phyloP scores from a whole-genome alignment of 768 basidiomycete genomes.

The Trametes punicea region DNA sequence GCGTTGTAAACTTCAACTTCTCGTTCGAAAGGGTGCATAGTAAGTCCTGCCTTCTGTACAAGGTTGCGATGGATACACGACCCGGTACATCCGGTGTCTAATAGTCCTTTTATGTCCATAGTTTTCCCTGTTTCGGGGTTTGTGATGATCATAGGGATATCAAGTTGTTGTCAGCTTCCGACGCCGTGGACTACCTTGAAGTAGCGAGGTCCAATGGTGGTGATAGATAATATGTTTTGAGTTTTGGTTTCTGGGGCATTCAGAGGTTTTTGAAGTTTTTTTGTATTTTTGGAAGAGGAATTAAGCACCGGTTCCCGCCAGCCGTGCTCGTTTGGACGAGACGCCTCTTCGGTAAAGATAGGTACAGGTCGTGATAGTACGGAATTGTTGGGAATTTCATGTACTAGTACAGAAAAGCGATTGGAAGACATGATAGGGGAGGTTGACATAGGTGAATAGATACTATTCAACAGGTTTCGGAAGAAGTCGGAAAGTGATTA shows the following conservation, averaged over 20 bases:
- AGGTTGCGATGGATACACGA: constrained; percentile 18
- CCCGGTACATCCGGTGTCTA: constrained; percentile 24
- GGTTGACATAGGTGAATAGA: too few species aligned
- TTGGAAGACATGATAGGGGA: too few species aligned
- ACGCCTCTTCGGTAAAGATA: not conserved
- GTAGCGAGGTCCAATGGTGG: not conserved
- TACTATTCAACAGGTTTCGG: too few species aligned
- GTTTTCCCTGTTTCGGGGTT: not conserved
- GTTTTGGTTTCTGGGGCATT: not conserved
- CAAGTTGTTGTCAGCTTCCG: not conserved
- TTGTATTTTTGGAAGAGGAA: not conserved
- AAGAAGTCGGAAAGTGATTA: too few species aligned
- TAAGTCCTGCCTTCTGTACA: not conserved
- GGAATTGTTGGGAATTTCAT: too few species aligned
- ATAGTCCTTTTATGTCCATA: constrained; percentile 9
- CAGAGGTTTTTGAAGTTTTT: not conserved
- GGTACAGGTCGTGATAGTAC: not conserved
- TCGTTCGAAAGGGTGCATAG: not conserved
- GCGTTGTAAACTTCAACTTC: constrained; percentile 12
- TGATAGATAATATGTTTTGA: not conserved
- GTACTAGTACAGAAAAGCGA: too few species aligned
- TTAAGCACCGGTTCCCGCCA: not conserved
- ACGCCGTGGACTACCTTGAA: constrained; percentile 12
- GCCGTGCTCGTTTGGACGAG: not conserved
- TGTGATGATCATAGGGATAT: constrained; percentile 6